Percentiles rank a stretch among this genome's conserved stretches.
These are phyloP conservation scores for Spergularia marina DNA, from an alignment of 148 eudicot species.

Conservation along the genomic window DNA sequence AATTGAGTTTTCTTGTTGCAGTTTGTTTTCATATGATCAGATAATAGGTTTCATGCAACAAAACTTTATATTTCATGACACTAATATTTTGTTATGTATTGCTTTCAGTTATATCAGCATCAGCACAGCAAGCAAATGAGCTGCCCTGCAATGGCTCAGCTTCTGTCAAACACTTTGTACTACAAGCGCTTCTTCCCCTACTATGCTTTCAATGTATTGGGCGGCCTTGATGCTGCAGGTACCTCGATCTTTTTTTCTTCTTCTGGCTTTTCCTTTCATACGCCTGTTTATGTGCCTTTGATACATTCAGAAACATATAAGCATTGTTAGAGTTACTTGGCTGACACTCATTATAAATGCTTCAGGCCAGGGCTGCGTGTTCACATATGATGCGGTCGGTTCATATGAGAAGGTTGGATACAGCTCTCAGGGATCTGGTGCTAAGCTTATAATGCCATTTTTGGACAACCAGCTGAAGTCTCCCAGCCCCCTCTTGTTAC, in stretches of 20 bases:
- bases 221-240: slow-evolving; percentile 93
- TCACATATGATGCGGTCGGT: slow-evolving; percentile 98
- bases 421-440: slow-evolving; percentile 94
- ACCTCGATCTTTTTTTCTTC: neutral
- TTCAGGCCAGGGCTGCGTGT: slow-evolving; percentile 93
- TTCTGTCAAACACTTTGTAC: slow-evolving; percentile 94
- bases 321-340: neutral
- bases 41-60: neutral
- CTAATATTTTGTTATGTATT: slow-evolving; percentile 5
- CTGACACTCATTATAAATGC: slow-evolving; percentile 12
- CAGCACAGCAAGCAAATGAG: slow-evolving; percentile 99
- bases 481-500: slow-evolving; percentile 89
- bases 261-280: neutral
- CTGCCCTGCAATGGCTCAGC: slow-evolving; percentile 96
- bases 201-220: slow-evolving; percentile 85
- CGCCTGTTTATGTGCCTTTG: neutral
- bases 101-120: slow-evolving; percentile 74
- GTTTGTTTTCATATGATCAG: too few relatives aligned
- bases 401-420: slow-evolving; percentile 97
- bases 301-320: neutral
- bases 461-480: slow-evolving; percentile 96
- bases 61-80: neutral
- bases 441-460: slow-evolving; percentile 90
- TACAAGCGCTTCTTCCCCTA: slow-evolving; percentile 97
- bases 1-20: too few relatives aligned